These are phyloP conservation scores for Komagataella pseudopastoris DNA, from an alignment of 805 yeast species.

Conservation along the genomic window DNA sequence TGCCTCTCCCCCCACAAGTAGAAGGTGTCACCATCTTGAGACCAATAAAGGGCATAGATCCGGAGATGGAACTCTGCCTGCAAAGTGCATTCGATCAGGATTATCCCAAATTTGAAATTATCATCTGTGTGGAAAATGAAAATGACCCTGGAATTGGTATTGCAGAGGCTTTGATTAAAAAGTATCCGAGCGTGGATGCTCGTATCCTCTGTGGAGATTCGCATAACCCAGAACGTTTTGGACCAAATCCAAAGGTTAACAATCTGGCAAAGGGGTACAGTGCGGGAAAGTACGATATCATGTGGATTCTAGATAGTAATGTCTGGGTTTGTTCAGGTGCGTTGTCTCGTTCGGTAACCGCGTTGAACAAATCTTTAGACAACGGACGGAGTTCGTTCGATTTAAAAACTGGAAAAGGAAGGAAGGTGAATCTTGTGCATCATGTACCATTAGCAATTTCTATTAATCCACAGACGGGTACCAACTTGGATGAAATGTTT, in stretches of 20 bases:
- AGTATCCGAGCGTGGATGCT: constrained; percentile 46
- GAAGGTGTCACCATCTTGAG: constrained; percentile 68
- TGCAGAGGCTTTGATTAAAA: constrained; percentile 31
- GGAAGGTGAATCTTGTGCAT: constrained; percentile 58
- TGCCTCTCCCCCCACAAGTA: constrained; percentile 19
- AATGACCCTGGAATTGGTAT: constrained; percentile 54
- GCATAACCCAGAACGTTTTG: constrained; percentile 32
- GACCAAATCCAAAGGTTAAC: constrained; percentile 85
- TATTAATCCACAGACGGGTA: constrained; percentile 31
- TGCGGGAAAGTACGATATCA: constrained; percentile 51
- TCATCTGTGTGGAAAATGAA: constrained; percentile 60
- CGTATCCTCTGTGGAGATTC: constrained; percentile 37
- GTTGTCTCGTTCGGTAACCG: constrained; percentile 46
- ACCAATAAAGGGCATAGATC: constrained; percentile 77
- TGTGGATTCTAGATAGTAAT: constrained; percentile 82
- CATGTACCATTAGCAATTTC: constrained; percentile 63
- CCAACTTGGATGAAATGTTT: constrained; percentile 75
- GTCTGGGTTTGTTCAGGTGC: constrained; percentile 65
- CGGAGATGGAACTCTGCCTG: constrained; percentile 57
- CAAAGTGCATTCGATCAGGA: constrained; percentile 55
- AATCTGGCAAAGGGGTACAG: constrained; percentile 73
- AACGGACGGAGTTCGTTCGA: constrained; percentile 26
- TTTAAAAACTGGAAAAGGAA: constrained; percentile 6
- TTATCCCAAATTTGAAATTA: constrained; percentile 58
- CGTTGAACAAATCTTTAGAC: constrained; percentile 33